Evolutionary conservation across 768 basidiomycete genomes (phyloP), one percentile per base, ranked within the genome.

Genomic region (Pulveroboletus sp.): DNA sequence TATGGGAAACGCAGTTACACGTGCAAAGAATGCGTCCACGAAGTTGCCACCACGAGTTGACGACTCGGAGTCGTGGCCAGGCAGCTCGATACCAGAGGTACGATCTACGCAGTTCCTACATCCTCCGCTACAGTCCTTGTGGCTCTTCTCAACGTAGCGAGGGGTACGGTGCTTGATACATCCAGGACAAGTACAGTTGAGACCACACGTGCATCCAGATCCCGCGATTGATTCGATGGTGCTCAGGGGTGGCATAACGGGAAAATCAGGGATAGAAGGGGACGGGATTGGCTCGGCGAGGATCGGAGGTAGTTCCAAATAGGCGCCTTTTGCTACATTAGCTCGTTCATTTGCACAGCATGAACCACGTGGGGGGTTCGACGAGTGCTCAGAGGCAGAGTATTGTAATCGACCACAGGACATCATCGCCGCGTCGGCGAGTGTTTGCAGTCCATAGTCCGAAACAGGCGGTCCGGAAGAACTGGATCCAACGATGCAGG

Each of bases 131-230:
- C 75, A 76, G 56, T 73, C 71, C 30, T 57, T 62, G 50, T 62
- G 59, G 19, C 68, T 63, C 31, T 51, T 53, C 37, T 73, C 73
- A 17, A 69, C 76, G 50, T 80, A 63, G 16, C 73, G 72, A 16
- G 65, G 49, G 1, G 81, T 79, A n/a, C 85, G 82, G 60, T 89
- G 87, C 56, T 85, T 75, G 10, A 78, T 63, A 60, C 87, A 90
- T 29, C 86, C 86, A 0, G 86, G 86, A 65, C 87, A 90, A 13
- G 75, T 75, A 59, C 87, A 90, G 34, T 70, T 68, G 36, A 79
- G 64, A 26, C 86, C 86, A 60, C 87, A 89, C 8, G 82, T 85
- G 61, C 87, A 89, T 3, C 83, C 85, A 2, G 85, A 76, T 13
- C 80, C 83, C 2, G 84, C 82, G 12, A 84, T 63, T 5, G 83